Conservation (phyloP, 2,329 filamentous ascomycete genomes). For the Ascochyta rabiei region DNA sequence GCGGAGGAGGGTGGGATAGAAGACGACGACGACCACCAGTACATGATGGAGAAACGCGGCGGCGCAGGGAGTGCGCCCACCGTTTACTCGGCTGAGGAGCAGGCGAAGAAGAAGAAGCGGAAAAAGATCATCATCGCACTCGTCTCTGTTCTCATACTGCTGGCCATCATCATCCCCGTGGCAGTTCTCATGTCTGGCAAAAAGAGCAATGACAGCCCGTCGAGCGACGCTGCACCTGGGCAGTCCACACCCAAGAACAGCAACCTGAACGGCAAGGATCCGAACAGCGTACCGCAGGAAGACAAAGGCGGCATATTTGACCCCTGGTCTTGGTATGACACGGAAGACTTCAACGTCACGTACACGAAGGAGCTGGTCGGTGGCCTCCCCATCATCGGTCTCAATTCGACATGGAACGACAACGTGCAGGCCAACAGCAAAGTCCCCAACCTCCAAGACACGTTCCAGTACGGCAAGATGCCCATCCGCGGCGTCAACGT, state of each 20-base stretch:
- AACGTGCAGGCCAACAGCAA: constrained; percentile 76
- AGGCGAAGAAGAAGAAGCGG: constrained; percentile 48
- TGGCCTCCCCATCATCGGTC: constrained; percentile 86
- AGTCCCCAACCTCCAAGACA: constrained; percentile 76
- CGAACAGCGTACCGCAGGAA: constrained; percentile 55
- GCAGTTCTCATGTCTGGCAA: constrained; percentile 55
- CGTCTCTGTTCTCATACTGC: constrained; percentile 46
- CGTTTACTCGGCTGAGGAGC: constrained; percentile 48
- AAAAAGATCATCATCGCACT: constrained; percentile 60
- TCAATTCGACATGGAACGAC: constrained; percentile 87
- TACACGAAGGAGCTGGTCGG: constrained; percentile 87
- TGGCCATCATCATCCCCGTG: constrained; percentile 56
- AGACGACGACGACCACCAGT: constrained; percentile 48
- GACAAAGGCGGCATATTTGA: constrained; percentile 81
- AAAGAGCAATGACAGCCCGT: constrained; percentile 30
- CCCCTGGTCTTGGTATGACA: constrained; percentile 91
- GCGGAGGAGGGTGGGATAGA: constrained; percentile 54
- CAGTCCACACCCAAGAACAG: constrained; percentile 47
- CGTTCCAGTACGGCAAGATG: constrained; percentile 77
- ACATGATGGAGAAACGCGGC: constrained; percentile 51
- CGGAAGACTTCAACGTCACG: constrained; percentile 88
- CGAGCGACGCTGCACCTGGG: constrained; percentile 25
- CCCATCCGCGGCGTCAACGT: constrained; percentile 91
- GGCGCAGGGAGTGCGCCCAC: constrained; percentile 45
- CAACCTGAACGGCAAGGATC: constrained; percentile 53